phyloP scores from a whole-genome alignment of 2,329 filamentous ascomycete genomes.

The Neopestalotiopsis sp. region DNA sequence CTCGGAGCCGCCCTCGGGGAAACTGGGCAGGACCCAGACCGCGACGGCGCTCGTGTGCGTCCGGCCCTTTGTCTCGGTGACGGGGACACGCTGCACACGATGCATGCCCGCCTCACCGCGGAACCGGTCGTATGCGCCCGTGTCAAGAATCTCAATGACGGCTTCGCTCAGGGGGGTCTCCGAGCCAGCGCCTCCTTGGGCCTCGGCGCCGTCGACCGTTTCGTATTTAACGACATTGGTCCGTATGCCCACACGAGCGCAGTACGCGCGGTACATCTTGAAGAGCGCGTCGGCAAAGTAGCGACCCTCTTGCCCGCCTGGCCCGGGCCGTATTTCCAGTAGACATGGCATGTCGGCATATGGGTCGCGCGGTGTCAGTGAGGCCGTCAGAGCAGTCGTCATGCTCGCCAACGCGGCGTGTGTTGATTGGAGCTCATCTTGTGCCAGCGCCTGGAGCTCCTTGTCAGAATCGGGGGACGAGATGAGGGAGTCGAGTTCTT shows the following conservation, averaged over 20 bases:
- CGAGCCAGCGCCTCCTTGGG: slow-evolving; percentile 54
- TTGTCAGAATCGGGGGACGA: slow-evolving; percentile 51
- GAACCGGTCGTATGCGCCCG: slow-evolving; percentile 81
- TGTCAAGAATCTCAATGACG: slow-evolving; percentile 79
- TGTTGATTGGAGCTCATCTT: slow-evolving; percentile 80
- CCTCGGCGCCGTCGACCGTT: slow-evolving; percentile 65
- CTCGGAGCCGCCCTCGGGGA: slow-evolving; percentile 58
- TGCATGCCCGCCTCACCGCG: slow-evolving; percentile 93
- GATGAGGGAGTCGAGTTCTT: slow-evolving; percentile 59
- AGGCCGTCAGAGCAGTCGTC: slow-evolving; percentile 71
- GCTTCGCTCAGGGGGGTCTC: slow-evolving; percentile 83
- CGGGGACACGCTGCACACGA: slow-evolving; percentile 90
- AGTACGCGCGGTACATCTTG: slow-evolving; percentile 88
- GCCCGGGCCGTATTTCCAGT: slow-evolving; percentile 89
- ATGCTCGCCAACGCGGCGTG: slow-evolving; percentile 66
- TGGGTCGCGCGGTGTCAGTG: slow-evolving; percentile 85
- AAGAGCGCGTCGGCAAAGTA: slow-evolving; percentile 88
- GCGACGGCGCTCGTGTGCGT: slow-evolving; percentile 93
- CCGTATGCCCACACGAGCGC: slow-evolving; percentile 70
- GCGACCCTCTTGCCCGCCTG: slow-evolving; percentile 88
- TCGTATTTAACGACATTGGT: slow-evolving; percentile 81
- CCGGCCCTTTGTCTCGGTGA: slow-evolving; percentile 87
- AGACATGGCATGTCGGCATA: slow-evolving; percentile 91
- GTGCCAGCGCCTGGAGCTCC: slow-evolving; percentile 79
- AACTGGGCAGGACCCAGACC: slow-evolving; percentile 88